Percentiles rank a stretch among this genome's conserved stretches.
These are phyloP conservation scores for Yamadazyma diospyri DNA, from an alignment of 1,139 yeast genomes.

Conservation along the genomic window DNA sequence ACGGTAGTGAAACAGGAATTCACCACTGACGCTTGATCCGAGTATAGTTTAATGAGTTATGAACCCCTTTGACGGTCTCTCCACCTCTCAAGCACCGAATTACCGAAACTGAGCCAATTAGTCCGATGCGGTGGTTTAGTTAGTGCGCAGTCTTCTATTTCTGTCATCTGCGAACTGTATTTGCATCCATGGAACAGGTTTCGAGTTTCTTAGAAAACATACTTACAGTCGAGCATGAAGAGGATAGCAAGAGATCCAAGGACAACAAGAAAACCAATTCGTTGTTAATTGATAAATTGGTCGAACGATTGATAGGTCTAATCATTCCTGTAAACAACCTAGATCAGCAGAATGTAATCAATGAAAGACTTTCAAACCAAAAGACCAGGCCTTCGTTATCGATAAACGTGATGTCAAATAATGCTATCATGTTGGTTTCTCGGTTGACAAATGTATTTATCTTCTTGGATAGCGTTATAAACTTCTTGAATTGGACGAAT, in stretches of 20 bases:
- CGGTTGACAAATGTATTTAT: conserved; percentile 62
- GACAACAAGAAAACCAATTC: conserved; percentile 3
- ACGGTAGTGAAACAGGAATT: conserved; percentile 9
- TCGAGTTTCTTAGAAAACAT: conserved; percentile 28
- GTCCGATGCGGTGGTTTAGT: too few species aligned
- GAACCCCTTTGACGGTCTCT: too few species aligned
- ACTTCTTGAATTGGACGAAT: conserved; percentile 60
- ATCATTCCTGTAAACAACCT: conserved; percentile 61
- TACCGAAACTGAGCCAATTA: too few species aligned
- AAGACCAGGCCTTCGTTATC: conserved; percentile 66
- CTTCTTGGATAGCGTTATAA: conserved; percentile 52
- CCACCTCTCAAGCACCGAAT: too few species aligned
- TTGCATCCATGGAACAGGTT: conserved; percentile 26
- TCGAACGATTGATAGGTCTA: conserved; percentile 67
- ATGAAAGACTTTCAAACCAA: conserved; percentile 55
- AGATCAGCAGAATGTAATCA: conserved; percentile 34
- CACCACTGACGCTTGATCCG: neutral
- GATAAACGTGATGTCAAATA: conserved; percentile 65
- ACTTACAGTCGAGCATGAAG: conserved; percentile 15
- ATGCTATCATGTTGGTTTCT: conserved; percentile 63
- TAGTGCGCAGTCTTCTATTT: too few species aligned
- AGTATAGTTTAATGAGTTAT: neutral
- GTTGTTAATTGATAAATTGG: conserved; percentile 47
- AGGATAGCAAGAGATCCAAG: neutral
- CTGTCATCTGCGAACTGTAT: conserved; percentile 1